Base-by-base conservation (phyloP, 2,329 filamentous ascomycete genomes). In the Aspergillus sp. region DNA sequence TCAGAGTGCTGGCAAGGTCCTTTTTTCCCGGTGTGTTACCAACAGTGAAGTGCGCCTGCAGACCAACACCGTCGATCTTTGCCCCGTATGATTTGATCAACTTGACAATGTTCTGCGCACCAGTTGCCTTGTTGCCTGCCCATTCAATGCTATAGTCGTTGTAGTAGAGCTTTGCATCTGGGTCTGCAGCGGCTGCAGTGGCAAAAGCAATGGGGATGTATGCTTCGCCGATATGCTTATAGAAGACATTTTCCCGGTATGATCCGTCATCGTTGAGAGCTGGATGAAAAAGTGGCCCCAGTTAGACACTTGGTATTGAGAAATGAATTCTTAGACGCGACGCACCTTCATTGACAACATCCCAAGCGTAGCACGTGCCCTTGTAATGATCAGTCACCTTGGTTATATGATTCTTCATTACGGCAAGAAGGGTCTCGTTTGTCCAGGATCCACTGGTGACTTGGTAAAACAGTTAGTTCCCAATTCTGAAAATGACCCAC, bases 121-220 rank as follows among this genome's bases (percentile, higher is more conserved):
- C 63, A 2, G 54, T 60, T 6, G 62, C 52, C 47, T 71, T 71
- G 40, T 53, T 40, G 5, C 66, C 61, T 3, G 60, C 51, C 30
- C 54, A 62, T 43, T 71, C 69, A 43, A 72, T 68, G 54, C 66
- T 70, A 43, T 69, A 70, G 40, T 74, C 64, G 52, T 72, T 72
- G 50, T 69, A 69, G 55, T 69, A 71, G 37, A 74, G 64, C 39
- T 73, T 70, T 11, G 58, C 63, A 19, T 55, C 48, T 3, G 85
- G 82, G 62, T 88, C 85, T 27, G 83, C 84, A 7, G 73, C 73
- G 4, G 62, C 62, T 12, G 69, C 69, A 2, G 71, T 65, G 12
- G 64, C 67, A 48, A 72, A 75, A 0, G 71, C 71, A 13, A 74
- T 72, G 13, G 68, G 69, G 10, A 74, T 57, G 48, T 66, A 75